Conservation (phyloP, 2,329 filamentous ascomycete species). For the Macrophomina pseudophaseolina region DNA sequence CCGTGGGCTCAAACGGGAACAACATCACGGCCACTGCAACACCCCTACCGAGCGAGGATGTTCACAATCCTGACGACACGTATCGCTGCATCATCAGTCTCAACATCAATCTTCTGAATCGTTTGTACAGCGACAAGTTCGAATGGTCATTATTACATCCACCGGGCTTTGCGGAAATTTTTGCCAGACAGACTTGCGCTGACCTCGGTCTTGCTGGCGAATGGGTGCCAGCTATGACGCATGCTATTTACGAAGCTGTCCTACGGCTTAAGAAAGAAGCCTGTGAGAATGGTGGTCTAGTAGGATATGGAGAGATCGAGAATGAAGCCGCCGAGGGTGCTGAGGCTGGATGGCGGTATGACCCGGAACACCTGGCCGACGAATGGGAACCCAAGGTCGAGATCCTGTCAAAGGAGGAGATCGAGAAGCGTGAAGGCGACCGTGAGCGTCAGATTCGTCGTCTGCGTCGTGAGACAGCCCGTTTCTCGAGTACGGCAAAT, state of each 20-base stretch:
- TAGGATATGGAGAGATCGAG: slow-evolving; percentile 77
- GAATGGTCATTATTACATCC: slow-evolving; percentile 96
- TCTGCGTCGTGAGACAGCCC: slow-evolving; percentile 85
- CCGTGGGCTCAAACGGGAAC: slow-evolving; percentile 46
- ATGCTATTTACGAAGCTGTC: slow-evolving; percentile 96
- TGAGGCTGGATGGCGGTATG: slow-evolving; percentile 95
- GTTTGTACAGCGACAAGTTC: slow-evolving; percentile 94
- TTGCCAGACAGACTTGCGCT: slow-evolving; percentile 89
- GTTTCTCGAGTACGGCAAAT: slow-evolving; percentile 85
- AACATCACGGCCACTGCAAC: slow-evolving; percentile 72
- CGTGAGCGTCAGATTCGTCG: slow-evolving; percentile 88
- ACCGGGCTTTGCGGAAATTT: slow-evolving; percentile 87
- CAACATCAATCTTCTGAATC: slow-evolving; percentile 88
- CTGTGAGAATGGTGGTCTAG: slow-evolving; percentile 86
- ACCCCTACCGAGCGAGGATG: slow-evolving; percentile 68
- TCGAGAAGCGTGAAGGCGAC: slow-evolving; percentile 95
- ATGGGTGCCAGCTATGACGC: slow-evolving; percentile 92
- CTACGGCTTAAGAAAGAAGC: slow-evolving; percentile 94
- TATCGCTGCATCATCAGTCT: slow-evolving; percentile 92
- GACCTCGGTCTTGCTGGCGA: slow-evolving; percentile 89
- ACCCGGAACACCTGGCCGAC: slow-evolving; percentile 79
- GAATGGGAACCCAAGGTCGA: slow-evolving; percentile 60
- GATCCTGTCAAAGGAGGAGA: slow-evolving; percentile 86
- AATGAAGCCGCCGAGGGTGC: slow-evolving; percentile 83
- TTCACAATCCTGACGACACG: slow-evolving; percentile 88